phyloP scores from a whole-genome alignment of 805 yeast genomes.

The Kurtzmaniella cleridarum region DNA sequence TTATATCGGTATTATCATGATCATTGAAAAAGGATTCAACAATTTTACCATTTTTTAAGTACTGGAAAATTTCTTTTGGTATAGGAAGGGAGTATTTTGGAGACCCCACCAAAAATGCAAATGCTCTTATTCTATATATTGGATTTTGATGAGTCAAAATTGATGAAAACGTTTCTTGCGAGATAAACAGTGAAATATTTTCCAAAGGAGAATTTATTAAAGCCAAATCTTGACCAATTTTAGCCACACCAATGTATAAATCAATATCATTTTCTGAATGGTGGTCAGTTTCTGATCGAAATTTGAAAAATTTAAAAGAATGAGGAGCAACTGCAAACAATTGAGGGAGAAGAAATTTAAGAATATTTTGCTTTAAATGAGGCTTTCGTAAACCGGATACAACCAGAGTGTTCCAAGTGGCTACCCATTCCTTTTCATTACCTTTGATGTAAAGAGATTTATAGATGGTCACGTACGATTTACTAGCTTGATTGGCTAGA shows the following conservation, averaged over 20 bases:
- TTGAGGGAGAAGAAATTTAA: slow-evolving; percentile 56
- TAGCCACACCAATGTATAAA: slow-evolving; percentile 49
- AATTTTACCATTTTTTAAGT: slow-evolving; percentile 32
- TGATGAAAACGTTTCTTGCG: slow-evolving; percentile 13
- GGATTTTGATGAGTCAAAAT: slow-evolving; percentile 44
- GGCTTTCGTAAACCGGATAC: slow-evolving; percentile 25
- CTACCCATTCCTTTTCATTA: slow-evolving; percentile 40
- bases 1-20: slow-evolving; percentile 51
- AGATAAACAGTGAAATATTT: background rate
- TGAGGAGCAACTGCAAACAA: slow-evolving; percentile 49
- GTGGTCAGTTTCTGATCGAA: slow-evolving; percentile 22
- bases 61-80: slow-evolving; percentile 35
- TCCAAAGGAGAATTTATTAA: slow-evolving; percentile 48
- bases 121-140: slow-evolving; percentile 45
- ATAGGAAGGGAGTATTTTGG: slow-evolving; percentile 59
- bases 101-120: slow-evolving; percentile 57
- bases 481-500: slow-evolving; percentile 63
- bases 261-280: slow-evolving; percentile 22
- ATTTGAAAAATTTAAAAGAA: slow-evolving; percentile 34
- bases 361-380: slow-evolving; percentile 41
- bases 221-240: slow-evolving; percentile 58
- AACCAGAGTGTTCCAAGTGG: slow-evolving; percentile 44
- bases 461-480: slow-evolving; percentile 38
- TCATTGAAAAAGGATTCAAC: slow-evolving; percentile 57
- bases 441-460: slow-evolving; percentile 17